These are phyloP conservation scores for Xylaria sp. DNA, from an alignment of 2,329 filamentous ascomycete species.

Conservation along the genomic window DNA sequence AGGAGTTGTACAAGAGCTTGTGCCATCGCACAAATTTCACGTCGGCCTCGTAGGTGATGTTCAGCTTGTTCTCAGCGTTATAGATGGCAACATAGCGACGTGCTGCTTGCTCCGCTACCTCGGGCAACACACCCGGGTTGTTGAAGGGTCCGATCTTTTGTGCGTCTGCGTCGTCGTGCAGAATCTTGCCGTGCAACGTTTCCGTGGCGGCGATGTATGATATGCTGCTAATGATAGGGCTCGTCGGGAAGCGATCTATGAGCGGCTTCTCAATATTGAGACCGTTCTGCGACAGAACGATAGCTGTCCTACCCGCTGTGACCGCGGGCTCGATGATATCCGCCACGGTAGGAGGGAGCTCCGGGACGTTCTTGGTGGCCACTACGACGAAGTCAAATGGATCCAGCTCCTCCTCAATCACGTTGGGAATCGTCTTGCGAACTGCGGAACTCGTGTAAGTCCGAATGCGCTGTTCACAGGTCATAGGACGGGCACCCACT, in stretches of 20 bases:
- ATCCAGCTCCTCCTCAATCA: constrained; percentile 37
- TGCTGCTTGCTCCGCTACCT: constrained; percentile 40
- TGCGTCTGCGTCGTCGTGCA: constrained; percentile 58
- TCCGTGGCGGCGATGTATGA: constrained; percentile 59
- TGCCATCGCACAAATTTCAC: constrained; percentile 54
- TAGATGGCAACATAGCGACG: constrained; percentile 55
- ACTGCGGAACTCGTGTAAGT: constrained; percentile 43
- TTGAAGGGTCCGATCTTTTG: constrained; percentile 57
- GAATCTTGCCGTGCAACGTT: constrained; percentile 51
- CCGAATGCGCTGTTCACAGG: neutral
- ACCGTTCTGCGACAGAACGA: constrained; percentile 66
- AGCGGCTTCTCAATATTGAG: constrained; percentile 66
- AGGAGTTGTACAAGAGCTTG: constrained; percentile 58
- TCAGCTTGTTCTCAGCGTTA: constrained; percentile 50
- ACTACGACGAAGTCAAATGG: constrained; percentile 61
- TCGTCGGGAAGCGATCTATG: constrained; percentile 54
- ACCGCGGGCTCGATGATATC: constrained; percentile 59
- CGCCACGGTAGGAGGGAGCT: constrained; percentile 53
- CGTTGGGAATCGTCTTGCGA: constrained; percentile 53
- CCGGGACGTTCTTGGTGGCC: constrained; percentile 64
- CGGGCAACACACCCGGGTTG: constrained; percentile 41
- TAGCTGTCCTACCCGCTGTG: constrained; percentile 54
- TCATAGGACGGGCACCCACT: constrained; percentile 10
- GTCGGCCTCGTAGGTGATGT: constrained; percentile 48
- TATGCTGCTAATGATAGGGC: constrained; percentile 59